Evolutionary conservation across 2,329 filamentous ascomycete species (phyloP), one percentile per base, ranked within the genome.

Genomic region (Arthrobotrys iridis): DNA sequence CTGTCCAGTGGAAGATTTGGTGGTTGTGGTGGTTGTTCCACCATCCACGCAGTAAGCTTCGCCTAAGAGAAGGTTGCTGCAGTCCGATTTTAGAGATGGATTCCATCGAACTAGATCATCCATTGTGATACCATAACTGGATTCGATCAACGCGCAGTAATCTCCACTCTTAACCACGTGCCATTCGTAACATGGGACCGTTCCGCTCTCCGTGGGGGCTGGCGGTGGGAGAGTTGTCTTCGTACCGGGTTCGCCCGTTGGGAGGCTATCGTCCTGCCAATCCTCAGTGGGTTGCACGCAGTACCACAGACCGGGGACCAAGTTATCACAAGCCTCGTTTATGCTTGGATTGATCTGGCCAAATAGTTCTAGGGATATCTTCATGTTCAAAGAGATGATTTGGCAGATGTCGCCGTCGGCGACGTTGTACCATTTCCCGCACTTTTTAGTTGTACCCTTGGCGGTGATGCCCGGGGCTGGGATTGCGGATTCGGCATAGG

Each of bases 361-460:
- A 22, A 62, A 62, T 4, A 46, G 20, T 3, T 46, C 24, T 11
- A 46, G 18, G 1, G 37, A 15, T 2, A 62, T 30, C 24, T 37
- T 62, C 24, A 45, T 24, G 1, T 30, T 30, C 18, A 46, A 24
- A 8, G 40, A 45, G 7, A 62, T 62, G 1, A 33, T 26, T 18
- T 62, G 24, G 15, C 58, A 62, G 13, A 33, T 46, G 33, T 62
- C 58, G 3, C 30, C 40, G n/a, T 45, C 30, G 20, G 13, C 15
- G 6, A 33, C 40, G 22, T 45, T 40, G 22, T 62, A 48, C n/a
- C 24, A 62, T n/a, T 62, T 62, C 4, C 40, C 58, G 58, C 58
- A 62, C 10, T 45, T 62, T 2, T 22, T 35, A 20, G 58, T 62
- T 7, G 58, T 46, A 13, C 58, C 58, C 20, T 26, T 18, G 28